Percentiles rank a stretch among this genome's conserved stretches.
phyloP scores from a whole-genome alignment of 2,329 filamentous ascomycete species.

The Alternaria sp. region DNA sequence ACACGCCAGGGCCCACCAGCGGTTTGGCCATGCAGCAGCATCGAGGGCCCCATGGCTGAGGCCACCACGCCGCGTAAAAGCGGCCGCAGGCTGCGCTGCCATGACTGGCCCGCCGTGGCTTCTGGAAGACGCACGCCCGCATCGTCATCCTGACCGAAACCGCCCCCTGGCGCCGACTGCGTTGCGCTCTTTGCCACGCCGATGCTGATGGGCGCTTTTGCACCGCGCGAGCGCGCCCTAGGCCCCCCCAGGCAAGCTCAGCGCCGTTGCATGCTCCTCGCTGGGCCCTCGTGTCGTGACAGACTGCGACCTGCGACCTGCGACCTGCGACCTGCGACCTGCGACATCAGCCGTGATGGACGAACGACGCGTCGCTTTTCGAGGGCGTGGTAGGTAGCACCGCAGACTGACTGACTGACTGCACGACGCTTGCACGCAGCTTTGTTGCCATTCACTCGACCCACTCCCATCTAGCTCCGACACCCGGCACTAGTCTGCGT shows the following conservation, averaged over 20 bases:
- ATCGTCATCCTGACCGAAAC: constrained; percentile 22
- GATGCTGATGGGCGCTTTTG: not conserved
- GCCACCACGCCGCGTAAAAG: constrained; percentile 21
- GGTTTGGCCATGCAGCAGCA: constrained; percentile 23
- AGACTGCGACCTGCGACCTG: constrained; percentile 1
- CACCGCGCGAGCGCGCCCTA: not conserved
- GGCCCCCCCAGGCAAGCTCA: no score
- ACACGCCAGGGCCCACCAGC: constrained; percentile 27
- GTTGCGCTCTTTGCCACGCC: constrained; percentile 12
- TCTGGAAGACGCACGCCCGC: constrained; percentile 35
- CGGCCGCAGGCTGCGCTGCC: constrained; percentile 15
- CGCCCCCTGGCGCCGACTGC: constrained; percentile 9
- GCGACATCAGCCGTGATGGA: not conserved
- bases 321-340: constrained; percentile 5
- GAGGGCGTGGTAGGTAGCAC: constrained; percentile 12
- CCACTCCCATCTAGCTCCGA: constrained; percentile 19
- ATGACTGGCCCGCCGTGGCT: constrained; percentile 21
- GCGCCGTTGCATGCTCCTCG: not conserved
- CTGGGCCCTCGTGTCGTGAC: not conserved
- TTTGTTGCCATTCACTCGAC: constrained; percentile 14
- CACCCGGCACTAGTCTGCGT: constrained; percentile 23
- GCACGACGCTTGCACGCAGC: not conserved
- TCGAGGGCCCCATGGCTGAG: constrained; percentile 24
- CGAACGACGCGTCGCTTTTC: constrained; percentile 5
- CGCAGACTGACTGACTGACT: constrained; percentile 10